These are phyloP conservation scores for Phlebopus sp. DNA, from an alignment of 1,284 basidiomycete genomes.

Conservation along the genomic window DNA sequence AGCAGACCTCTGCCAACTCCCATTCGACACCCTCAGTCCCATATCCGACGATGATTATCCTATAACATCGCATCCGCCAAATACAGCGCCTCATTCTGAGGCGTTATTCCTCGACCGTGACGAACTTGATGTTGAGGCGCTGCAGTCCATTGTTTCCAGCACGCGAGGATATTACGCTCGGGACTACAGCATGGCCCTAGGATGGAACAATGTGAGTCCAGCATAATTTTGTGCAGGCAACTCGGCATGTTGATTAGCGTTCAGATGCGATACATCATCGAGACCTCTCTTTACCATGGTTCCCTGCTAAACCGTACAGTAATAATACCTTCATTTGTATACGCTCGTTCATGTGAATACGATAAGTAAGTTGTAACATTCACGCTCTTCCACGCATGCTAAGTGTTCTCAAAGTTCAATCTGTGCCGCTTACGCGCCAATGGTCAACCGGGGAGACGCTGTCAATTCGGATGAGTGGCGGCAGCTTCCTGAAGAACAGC, in stretches of 20 bases:
- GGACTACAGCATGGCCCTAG: conserved; percentile 31
- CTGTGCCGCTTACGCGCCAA: conserved; percentile 35
- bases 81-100: background rate
- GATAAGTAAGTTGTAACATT: conserved; percentile 24
- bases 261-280: conserved; percentile 41
- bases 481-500: conserved; percentile 38
- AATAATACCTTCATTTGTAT: conserved; percentile 38
- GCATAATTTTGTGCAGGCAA: background rate
- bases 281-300: conserved; percentile 39
- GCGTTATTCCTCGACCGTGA: conserved; percentile 18
- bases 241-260: conserved; percentile 9
- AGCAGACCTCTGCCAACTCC: conserved; percentile 19
- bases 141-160: conserved; percentile 20
- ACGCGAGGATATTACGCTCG: conserved; percentile 32
- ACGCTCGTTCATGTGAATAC: conserved; percentile 41
- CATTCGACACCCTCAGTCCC: conserved; percentile 10
- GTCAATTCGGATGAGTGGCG: conserved; percentile 41
- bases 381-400: background rate
- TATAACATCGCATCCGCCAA: background rate
- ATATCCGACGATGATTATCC: background rate
- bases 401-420: conserved; percentile 17
- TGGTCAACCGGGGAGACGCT: conserved; percentile 43
- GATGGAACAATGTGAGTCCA: conserved; percentile 33
- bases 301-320: conserved; percentile 36
- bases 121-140: conserved; percentile 19